Evolutionary conservation across 768 basidiomycete genomes (phyloP).

Genomic region (Lentinula aciculospora): DNA sequence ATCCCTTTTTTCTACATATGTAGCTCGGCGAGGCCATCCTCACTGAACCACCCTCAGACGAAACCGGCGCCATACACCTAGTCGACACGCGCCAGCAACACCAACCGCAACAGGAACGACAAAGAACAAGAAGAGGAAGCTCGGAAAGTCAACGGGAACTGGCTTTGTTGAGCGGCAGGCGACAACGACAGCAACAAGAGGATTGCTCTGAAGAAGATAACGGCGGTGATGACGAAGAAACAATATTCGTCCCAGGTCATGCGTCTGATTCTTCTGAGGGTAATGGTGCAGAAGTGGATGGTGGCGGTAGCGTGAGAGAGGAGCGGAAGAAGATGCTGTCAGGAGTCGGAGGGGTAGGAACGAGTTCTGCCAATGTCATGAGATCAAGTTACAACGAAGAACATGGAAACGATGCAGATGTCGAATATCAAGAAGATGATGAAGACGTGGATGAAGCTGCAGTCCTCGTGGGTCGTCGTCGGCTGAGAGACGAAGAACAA

Average conservation of each 20-base stretch:
- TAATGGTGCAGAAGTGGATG: constrained; percentile 7
- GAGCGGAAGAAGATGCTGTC: constrained; percentile 22
- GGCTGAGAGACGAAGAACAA: constrained; percentile 23
- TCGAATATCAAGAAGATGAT: constrained; percentile 9
- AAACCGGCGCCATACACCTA: constrained; percentile 33
- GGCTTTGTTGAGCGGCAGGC: background rate
- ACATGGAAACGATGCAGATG: constrained; percentile 20
- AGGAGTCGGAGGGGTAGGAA: constrained; percentile 19
- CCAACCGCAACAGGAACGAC: background rate
- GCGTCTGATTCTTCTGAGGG: background rate
- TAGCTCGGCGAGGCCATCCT: constrained; percentile 86
- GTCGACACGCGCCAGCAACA: constrained; percentile 35
- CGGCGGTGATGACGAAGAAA: background rate
- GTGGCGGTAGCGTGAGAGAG: constrained; percentile 10
- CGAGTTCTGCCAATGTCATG: background rate
- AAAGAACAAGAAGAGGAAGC: background rate
- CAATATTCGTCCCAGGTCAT: background rate
- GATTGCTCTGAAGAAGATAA: background rate
- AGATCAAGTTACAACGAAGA: too few species aligned
- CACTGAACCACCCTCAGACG: constrained; percentile 42
- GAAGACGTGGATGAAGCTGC: constrained; percentile 19
- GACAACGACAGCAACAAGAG: background rate
- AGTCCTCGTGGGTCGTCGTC: constrained; percentile 16
- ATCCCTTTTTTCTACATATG: background rate
- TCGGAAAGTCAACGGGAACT: background rate